phyloP scores from a whole-genome alignment of 73 alveolate species.

The Stentor coeruleus region DNA sequence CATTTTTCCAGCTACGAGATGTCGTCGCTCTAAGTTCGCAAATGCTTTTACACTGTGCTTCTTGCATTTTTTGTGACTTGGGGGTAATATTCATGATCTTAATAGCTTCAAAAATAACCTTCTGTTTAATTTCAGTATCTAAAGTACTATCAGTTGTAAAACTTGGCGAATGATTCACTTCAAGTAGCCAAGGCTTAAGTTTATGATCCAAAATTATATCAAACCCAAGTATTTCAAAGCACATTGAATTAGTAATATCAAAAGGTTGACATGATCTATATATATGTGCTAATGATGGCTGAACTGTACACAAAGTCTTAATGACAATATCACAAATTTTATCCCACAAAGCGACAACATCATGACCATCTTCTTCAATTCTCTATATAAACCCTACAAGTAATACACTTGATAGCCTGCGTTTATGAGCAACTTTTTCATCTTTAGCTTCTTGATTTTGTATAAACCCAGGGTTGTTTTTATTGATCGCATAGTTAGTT shows the following conservation, averaged over 20 bases:
- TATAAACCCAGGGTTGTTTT: slow-evolving; percentile 58
- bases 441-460: slow-evolving; percentile 33
- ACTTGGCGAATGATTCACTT: slow-evolving; percentile 30
- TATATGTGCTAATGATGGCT: neutral
- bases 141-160: slow-evolving; percentile 20
- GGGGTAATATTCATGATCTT: slow-evolving; percentile 10
- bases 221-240: slow-evolving; percentile 27
- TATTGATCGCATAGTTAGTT: slow-evolving; percentile 83
- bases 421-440: neutral
- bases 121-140: neutral
- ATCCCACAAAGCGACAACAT: neutral
- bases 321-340: slow-evolving; percentile 8
- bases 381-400: no score
- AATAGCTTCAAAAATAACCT: neutral
- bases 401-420: neutral
- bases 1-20: neutral
- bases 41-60: neutral
- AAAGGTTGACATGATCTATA: slow-evolving; percentile 28
- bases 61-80: neutral
- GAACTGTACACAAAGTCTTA: neutral
- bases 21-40: neutral
- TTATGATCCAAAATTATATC: neutral
- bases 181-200: slow-evolving; percentile 28
- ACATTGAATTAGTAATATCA: slow-evolving; percentile 22
- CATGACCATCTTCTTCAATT: neutral